Percentiles rank a stretch among this genome's conserved stretches.
These are phyloP conservation scores for Alternaria arbusti DNA, from an alignment of 2,329 filamentous ascomycete genomes.

Conservation along the genomic window DNA sequence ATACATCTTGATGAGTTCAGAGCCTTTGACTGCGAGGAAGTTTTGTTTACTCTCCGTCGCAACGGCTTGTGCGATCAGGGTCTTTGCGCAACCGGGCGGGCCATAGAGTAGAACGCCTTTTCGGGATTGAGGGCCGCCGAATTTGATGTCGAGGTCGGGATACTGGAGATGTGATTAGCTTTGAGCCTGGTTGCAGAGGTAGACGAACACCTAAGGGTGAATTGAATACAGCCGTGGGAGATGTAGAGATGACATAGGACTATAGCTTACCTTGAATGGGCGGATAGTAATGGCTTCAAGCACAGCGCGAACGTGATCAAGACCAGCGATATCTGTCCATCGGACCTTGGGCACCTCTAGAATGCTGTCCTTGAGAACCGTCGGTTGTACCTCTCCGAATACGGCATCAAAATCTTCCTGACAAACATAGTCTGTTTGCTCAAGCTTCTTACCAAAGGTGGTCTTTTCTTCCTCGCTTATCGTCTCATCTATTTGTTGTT, in stretches of 20 bases:
- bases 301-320: conserved; percentile 72
- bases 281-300: conserved; percentile 65
- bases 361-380: conserved; percentile 87
- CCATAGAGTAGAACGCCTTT: conserved; percentile 91
- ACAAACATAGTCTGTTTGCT: conserved; percentile 27
- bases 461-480: conserved; percentile 32
- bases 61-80: conserved; percentile 86
- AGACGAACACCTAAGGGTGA: not conserved
- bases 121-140: conserved; percentile 56
- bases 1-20: conserved; percentile 94
- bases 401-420: conserved; percentile 68
- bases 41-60: conserved; percentile 91
- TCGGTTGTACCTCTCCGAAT: conserved; percentile 73
- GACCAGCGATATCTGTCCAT: conserved; percentile 89
- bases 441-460: conserved; percentile 23
- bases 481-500: conserved; percentile 23
- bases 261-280: conserved; percentile 58
- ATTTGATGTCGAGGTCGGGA: conserved; percentile 44
- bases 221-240: not conserved
- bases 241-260: not conserved
- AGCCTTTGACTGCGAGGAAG: conserved; percentile 92
- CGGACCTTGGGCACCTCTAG: conserved; percentile 84
- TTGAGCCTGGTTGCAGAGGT: not conserved
- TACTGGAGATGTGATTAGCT: conserved; percentile 29
- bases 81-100: conserved; percentile 94